Conservation (phyloP, 805 yeast genomes). For the Komagataella phaffii region DNA sequence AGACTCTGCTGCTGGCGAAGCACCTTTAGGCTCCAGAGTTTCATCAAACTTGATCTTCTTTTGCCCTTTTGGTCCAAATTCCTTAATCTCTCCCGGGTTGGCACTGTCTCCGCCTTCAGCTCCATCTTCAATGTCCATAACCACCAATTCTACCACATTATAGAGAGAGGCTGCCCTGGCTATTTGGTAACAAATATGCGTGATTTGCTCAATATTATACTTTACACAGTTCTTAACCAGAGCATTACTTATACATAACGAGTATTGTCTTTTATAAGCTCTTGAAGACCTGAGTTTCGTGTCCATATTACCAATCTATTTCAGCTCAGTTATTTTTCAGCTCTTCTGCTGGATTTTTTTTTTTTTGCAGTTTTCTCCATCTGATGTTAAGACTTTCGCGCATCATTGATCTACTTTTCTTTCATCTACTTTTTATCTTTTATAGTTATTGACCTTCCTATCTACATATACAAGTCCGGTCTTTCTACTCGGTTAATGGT, state of each 20-base stretch:
- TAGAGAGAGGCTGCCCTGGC: conserved; percentile 63
- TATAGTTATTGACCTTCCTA: neutral
- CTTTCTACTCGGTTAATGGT: neutral
- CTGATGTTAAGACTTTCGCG: neutral
- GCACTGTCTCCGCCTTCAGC: conserved; percentile 4
- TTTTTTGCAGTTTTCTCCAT: neutral
- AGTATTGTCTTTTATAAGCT: conserved; percentile 18
- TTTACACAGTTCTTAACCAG: neutral
- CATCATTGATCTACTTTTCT: neutral
- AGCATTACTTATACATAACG: conserved; percentile 60
- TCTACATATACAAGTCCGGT: neutral
- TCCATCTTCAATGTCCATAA: conserved; percentile 34
- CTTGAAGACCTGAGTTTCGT: neutral
- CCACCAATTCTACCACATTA: conserved; percentile 61
- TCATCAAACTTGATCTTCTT: conserved; percentile 6
- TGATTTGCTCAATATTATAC: conserved; percentile 46
- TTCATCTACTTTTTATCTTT: neutral
- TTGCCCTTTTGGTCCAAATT: conserved; percentile 9
- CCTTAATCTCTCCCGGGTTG: conserved; percentile 8
- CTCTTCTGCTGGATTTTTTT: neutral
- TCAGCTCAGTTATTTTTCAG: neutral
- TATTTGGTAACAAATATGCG: conserved; percentile 61
- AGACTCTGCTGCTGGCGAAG: conserved; percentile 14
- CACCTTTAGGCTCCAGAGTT: conserved; percentile 3
- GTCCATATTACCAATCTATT: neutral